Percentiles rank a stretch among this genome's conserved stretches.
These are phyloP conservation scores for Iris macrosiphon DNA, from an alignment of 106 monocot species.

Conservation along the genomic window DNA sequence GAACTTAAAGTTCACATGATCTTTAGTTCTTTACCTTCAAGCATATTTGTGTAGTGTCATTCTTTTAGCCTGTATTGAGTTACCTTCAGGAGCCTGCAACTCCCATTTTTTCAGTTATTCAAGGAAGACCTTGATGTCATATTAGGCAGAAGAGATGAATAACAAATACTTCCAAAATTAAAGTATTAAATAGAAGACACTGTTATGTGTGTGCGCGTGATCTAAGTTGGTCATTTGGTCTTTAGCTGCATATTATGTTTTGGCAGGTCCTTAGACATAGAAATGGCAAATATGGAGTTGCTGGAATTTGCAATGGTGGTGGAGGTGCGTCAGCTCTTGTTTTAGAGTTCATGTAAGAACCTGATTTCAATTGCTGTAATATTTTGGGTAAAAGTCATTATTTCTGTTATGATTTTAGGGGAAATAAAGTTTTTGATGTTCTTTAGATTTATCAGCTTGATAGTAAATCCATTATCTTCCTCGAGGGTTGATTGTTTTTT, in stretches of 20 bases:
- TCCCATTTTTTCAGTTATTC: background rate
- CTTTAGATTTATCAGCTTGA: background rate
- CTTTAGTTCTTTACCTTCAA: no score
- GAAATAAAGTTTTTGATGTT: background rate
- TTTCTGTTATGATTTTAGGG: background rate
- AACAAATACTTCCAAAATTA: background rate
- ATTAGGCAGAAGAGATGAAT: background rate
- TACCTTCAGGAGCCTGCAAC: background rate
- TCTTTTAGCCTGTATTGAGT: no score
- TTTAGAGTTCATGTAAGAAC: slow-evolving; percentile 47
- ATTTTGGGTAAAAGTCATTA: background rate
- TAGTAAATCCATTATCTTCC: background rate
- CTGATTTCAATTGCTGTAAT: background rate
- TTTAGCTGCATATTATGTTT: background rate
- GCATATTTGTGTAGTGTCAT: no score
- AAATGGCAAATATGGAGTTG: slow-evolving; percentile 62
- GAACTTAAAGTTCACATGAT: no score
- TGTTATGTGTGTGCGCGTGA: background rate
- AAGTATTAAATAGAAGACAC: background rate
- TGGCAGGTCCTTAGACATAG: slow-evolving; percentile 53
- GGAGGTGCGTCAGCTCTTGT: slow-evolving; percentile 76
- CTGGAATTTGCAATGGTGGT: slow-evolving; percentile 74
- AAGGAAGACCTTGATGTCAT: background rate
- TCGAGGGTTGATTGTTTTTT: slow-evolving; percentile 2
- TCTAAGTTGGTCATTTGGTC: no score